Base-by-base conservation (phyloP, 2,329 filamentous ascomycete genomes). In the Metarhizium rileyi region DNA sequence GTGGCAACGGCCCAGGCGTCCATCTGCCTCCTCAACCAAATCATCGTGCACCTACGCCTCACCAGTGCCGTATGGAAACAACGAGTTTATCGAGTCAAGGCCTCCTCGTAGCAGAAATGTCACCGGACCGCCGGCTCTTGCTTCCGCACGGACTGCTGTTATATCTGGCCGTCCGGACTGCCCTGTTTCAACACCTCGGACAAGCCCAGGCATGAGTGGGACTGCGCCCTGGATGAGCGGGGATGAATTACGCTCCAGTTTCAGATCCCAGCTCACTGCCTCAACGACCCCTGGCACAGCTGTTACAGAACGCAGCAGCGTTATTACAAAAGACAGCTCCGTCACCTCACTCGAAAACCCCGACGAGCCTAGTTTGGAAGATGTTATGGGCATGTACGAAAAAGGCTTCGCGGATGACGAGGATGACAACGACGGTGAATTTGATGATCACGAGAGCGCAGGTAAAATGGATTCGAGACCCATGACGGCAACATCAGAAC, bases 291-390 rank as follows among this genome's bases (percentile, higher is more conserved):
- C 75, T 28, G 90, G 84, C 23, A 78, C 76, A 2, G 57, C 66
- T 5, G 81, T 83, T n/a, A 94, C 88, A 1, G 87, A 91, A 61
- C 78, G 87, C 53, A 94, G 87, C 64, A 95, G 90, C 61, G 75
- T 93, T 46, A 65, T 84, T 55, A 93, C 89, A 3, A 89, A 87
- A 57, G 80, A 81, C 52, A 94, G 86, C 70, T 90, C 86, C 2
- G 75, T 83, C 48, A 85, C 70, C 69, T 93, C 73, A 53, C 76
- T 75, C 66, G 66, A 63, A 36, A 65, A 70, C 16, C 73, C 77
- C 53, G 79, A 82, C 55, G 78, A 77, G 38, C 72, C 78, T 49
- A 82, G 78, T 58, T 70, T 85, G 28, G 80, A 84, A 57, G 80
- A 84, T 69, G 76, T 89, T 49, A 84, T 87, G 66, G 81, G 78